Percentiles rank a stretch among this genome's conserved stretches.
Evolutionary conservation across 129 eudicot species (phyloP).

Genomic region (Smallanthus sonchifolius): DNA sequence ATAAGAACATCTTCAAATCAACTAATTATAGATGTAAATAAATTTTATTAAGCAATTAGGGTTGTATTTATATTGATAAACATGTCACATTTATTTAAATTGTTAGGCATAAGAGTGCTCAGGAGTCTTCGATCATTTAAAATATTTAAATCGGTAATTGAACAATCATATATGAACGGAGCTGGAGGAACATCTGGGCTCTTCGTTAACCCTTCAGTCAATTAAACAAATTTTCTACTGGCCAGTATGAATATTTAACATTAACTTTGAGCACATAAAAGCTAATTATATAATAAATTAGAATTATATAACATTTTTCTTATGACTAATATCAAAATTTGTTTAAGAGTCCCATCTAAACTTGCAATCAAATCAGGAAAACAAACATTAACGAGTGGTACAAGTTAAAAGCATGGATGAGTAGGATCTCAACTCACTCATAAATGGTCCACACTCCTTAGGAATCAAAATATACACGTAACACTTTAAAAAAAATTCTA

Average conservation of each 20-base stretch:
- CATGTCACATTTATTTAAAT: too few species aligned
- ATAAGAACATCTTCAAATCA: neutral
- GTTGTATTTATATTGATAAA: too few species aligned
- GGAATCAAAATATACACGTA: slow-evolving; percentile 18
- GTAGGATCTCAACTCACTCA: slow-evolving; percentile 34
- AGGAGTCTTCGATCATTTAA: neutral
- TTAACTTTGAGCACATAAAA: neutral
- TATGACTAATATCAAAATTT: neutral
- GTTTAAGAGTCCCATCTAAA: slow-evolving; percentile 13
- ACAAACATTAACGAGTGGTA: slow-evolving; percentile 31
- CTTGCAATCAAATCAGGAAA: slow-evolving; percentile 15
- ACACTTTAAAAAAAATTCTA: neutral
- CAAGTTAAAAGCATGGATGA: slow-evolving; percentile 25
- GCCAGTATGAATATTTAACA: too few species aligned
- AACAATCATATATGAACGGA: too few species aligned
- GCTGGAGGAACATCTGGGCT: too few species aligned
- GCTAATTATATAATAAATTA: neutral
- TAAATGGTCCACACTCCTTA: slow-evolving; percentile 24
- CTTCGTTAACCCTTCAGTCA: too few species aligned
- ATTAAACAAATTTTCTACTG: too few species aligned
- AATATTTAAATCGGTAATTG: too few species aligned
- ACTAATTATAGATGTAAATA: neutral
- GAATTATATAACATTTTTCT: neutral
- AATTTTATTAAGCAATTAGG: neutral
- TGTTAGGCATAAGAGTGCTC: too few species aligned